Evolutionary conservation across 148 eudicot genomes (phyloP).

Genomic region (Arbutus unedo): DNA sequence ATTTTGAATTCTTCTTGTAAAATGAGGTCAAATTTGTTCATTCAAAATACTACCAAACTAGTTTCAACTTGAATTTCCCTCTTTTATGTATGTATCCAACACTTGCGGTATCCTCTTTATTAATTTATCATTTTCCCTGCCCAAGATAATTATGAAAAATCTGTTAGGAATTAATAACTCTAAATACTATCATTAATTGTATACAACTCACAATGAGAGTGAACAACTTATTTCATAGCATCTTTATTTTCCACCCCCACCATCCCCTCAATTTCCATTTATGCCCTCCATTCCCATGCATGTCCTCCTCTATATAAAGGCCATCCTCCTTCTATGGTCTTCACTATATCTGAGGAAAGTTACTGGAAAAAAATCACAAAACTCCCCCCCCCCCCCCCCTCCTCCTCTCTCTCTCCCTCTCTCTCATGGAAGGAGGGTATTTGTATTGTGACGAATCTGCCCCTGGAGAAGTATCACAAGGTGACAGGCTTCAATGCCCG

Average conservation of each 20-base stretch:
- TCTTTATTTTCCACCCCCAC: not conserved
- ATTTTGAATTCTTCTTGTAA: not conserved
- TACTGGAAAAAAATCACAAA: not conserved
- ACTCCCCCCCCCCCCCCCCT: not conserved
- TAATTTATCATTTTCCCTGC: not conserved
- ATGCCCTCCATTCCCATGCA: slow-evolving; percentile 2
- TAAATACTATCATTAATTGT: not conserved
- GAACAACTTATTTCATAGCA: not conserved
- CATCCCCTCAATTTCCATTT: not conserved
- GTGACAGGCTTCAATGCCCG: not conserved
- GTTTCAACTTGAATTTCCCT: not conserved
- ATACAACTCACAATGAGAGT: slow-evolving; percentile 1
- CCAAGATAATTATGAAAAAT: not conserved
- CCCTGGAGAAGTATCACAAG: not conserved
- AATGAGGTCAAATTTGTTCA: not conserved
- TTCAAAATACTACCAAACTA: not conserved
- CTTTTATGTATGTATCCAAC: not conserved
- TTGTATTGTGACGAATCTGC: not conserved
- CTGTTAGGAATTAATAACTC: not conserved
- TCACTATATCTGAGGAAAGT: not conserved
- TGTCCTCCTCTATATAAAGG: not conserved
- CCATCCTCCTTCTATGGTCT: too few species aligned
- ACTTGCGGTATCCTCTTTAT: not conserved
- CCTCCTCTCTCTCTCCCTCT: not conserved
- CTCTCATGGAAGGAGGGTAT: not conserved